Evolutionary conservation across 768 basidiomycete genomes (phyloP).

Genomic region (Chiua virens): DNA sequence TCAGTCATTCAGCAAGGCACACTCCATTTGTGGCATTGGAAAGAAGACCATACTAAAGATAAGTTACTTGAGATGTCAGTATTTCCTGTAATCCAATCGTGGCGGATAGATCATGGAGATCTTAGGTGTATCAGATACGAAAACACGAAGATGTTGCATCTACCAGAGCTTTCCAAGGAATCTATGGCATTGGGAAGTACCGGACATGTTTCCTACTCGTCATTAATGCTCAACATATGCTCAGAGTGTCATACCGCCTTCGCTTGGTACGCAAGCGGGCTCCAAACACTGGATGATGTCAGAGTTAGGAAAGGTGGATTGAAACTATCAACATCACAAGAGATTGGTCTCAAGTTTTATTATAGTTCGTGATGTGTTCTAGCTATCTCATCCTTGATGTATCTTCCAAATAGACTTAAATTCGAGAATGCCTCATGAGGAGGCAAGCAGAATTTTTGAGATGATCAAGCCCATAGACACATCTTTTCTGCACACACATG

Average conservation of each 20-base stretch:
- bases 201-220: not conserved
- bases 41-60: conserved; percentile 78
- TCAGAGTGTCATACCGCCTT: conserved; percentile 65
- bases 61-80: not conserved
- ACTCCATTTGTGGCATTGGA: conserved; percentile 59
- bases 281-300: conserved; percentile 78
- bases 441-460: conserved; percentile 73
- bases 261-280: conserved; percentile 74
- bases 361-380: conserved; percentile 46
- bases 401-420: conserved; percentile 64
- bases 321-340: conserved; percentile 55
- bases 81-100: not conserved
- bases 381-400: not conserved
- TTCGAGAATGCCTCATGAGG: conserved; percentile 77
- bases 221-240: not conserved
- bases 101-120: conserved; percentile 76
- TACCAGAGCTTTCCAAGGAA: conserved; percentile 64
- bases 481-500: conserved; percentile 1
- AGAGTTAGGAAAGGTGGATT: conserved; percentile 58
- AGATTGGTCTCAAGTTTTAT: conserved; percentile 68
- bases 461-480: conserved; percentile 70
- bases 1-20: conserved; percentile 56
- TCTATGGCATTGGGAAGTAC: conserved; percentile 81
- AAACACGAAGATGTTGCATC: conserved; percentile 61
- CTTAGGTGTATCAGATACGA: conserved; percentile 68